These are phyloP conservation scores for rapeseed (Brassica napus) DNA, from an alignment of 345 rosid species.

Conservation along the genomic window Da-Ae NC_063436.1:4930001-4930500, in stretches of 20 bases:
- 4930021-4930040: too few species aligned
- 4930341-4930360: slow-evolving; percentile 9
- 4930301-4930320: slow-evolving; percentile 31
- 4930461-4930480: neutral
- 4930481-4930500: slow-evolving; percentile 17
- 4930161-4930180: neutral
- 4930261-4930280: neutral
- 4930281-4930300: neutral
- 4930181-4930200: slow-evolving; percentile 26
- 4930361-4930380: neutral
- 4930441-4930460: too few species aligned
- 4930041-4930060: too few species aligned
- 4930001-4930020: too few species aligned
- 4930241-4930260: neutral
- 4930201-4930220: neutral
- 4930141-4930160: neutral
- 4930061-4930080: too few species aligned
- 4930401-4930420: neutral
- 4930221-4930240: slow-evolving; percentile 3
- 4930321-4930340: slow-evolving; percentile 26
- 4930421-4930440: neutral
- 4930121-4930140: neutral
- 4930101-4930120: too few species aligned
- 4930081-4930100: too few species aligned
- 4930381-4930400: slow-evolving; percentile 19